phyloP scores from a whole-genome alignment of 306 rosid species.

The Cercis canadensis region DNA sequence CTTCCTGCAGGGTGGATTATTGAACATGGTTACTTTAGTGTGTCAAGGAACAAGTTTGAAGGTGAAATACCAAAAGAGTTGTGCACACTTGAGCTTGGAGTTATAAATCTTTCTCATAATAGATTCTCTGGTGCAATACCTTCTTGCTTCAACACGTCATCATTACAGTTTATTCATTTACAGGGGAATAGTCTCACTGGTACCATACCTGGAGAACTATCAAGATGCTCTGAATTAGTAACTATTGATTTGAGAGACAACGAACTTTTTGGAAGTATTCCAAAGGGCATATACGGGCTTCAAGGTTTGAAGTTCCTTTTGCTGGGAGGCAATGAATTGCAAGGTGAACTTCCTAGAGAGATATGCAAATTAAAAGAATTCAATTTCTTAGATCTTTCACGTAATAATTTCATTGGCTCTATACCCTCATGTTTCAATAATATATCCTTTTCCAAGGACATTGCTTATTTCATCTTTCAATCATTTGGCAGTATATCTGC shows the following conservation, averaged over 20 bases:
- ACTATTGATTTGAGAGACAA: conserved; percentile 18
- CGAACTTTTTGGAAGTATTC: conserved; percentile 2
- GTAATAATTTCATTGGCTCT: conserved; percentile 2
- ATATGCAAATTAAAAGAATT: neutral
- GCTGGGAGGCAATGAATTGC: conserved; percentile 10
- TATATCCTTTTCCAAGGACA: neutral
- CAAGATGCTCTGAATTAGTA: accelerated
- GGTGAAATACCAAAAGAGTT: no score
- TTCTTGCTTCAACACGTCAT: neutral
- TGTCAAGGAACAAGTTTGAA: no score
- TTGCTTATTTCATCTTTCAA: neutral
- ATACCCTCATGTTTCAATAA: conserved; percentile 5
- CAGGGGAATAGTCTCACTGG: conserved; percentile 19
- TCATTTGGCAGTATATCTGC: no score
- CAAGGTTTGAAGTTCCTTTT: neutral
- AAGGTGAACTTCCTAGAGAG: neutral
- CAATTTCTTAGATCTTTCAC: conserved; percentile 6
- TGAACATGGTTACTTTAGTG: no score
- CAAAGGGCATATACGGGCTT: neutral
- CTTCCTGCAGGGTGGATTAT: no score
- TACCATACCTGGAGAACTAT: neutral
- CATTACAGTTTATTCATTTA: neutral
- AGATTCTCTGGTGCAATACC: no score
- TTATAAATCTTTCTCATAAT: no score
- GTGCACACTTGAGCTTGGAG: no score